phyloP scores from a whole-genome alignment of 768 basidiomycete genomes.

The Mycena filopes region DNA sequence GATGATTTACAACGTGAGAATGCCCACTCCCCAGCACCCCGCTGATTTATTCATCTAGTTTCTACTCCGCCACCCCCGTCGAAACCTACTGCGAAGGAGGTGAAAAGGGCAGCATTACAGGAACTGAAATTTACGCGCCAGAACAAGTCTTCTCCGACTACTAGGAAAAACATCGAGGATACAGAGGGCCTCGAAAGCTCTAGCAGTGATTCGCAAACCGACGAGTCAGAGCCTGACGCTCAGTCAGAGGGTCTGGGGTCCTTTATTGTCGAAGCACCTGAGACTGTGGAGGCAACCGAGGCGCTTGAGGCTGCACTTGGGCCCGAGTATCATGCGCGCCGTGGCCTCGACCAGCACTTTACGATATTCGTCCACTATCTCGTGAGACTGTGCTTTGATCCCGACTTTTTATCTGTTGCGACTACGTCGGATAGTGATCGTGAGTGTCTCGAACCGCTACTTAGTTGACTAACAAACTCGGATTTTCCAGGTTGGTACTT shows the following conservation, averaged over 20 bases:
- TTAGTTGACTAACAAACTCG: too few species aligned
- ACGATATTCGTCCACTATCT: slow-evolving; percentile 10
- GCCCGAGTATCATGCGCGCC: slow-evolving; percentile 9
- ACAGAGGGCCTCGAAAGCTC: background rate
- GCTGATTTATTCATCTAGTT: slow-evolving; percentile 2
- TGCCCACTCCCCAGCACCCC: too few species aligned
- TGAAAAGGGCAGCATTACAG: background rate
- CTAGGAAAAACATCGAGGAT: background rate
- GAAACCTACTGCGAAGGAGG: slow-evolving; percentile 8
- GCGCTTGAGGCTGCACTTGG: background rate
- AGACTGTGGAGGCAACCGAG: background rate
- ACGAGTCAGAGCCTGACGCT: background rate
- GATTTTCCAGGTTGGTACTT: slow-evolving; percentile 9
- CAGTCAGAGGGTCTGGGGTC: background rate
- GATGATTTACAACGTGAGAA: slow-evolving; percentile 20
- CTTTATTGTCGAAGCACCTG: slow-evolving; percentile 12
- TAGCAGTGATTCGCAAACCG: background rate
- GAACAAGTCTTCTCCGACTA: slow-evolving; percentile 10
- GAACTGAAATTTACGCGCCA: background rate
- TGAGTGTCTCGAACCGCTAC: background rate
- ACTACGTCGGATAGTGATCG: background rate
- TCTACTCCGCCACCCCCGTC: slow-evolving; percentile 5
- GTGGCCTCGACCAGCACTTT: background rate
- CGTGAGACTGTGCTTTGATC: background rate
- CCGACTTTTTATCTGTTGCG: background rate